A percentile compares a stretch with the other conserved stretches of the same genome.
Evolutionary conservation across 805 yeast genomes (phyloP).

Genomic region (Debaryomyces castellii): DNA sequence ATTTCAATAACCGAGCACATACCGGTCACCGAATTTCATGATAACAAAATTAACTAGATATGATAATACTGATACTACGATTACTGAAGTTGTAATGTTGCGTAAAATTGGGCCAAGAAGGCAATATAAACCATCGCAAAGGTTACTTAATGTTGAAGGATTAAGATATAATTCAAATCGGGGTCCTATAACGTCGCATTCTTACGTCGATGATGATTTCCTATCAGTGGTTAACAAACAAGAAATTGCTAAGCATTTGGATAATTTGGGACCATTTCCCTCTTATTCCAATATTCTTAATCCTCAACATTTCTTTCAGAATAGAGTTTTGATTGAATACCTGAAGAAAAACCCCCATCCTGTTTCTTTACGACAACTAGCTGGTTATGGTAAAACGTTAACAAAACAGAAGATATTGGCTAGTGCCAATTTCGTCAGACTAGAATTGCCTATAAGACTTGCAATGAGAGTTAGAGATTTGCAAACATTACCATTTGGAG

Average conservation of each 20-base stretch:
- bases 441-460: constrained; percentile 81
- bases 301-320: constrained; percentile 85
- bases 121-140: neutral
- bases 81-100: neutral
- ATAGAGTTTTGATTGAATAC: constrained; percentile 64
- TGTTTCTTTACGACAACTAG: constrained; percentile 83
- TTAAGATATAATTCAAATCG: neutral
- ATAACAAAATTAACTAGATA: neutral
- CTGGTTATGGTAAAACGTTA: constrained; percentile 80
- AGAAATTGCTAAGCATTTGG: constrained; percentile 20
- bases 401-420: constrained; percentile 74
- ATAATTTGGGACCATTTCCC: constrained; percentile 42
- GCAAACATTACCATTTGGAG: constrained; percentile 79
- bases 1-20: neutral
- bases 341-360: constrained; percentile 75
- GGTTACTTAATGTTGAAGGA: neutral
- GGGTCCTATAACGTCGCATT: constrained; percentile 22
- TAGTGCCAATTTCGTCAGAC: constrained; percentile 85
- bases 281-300: constrained; percentile 40
- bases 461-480: constrained; percentile 78
- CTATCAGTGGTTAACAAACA: constrained; percentile 26
- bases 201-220: constrained; percentile 35
- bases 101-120: neutral
- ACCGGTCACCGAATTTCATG: neutral
- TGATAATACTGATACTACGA: neutral